phyloP scores from a whole-genome alignment of 164 flowering plant species.

The Magnolia changhungtana region DNA sequence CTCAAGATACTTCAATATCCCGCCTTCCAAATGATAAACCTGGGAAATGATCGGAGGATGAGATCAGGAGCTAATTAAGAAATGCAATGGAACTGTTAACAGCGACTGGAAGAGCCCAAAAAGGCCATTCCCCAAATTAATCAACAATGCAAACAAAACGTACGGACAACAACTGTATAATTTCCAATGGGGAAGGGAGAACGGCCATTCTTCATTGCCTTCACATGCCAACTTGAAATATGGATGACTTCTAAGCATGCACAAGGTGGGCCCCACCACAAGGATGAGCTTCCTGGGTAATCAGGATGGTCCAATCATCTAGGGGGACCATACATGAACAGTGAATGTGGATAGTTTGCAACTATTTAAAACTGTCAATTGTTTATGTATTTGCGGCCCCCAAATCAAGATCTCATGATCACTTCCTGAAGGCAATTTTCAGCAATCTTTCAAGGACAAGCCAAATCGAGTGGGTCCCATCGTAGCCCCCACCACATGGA shows the following conservation, averaged over 20 bases:
- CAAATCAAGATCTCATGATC: no score
- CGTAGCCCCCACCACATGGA: not conserved
- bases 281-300: not conserved
- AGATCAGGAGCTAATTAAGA: not conserved
- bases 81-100: no score
- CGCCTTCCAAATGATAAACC: constrained; percentile 97
- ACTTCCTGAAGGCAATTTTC: no score
- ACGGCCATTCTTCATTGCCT: not conserved
- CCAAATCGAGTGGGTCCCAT: no score
- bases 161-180: no score
- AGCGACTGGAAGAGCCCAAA: not conserved
- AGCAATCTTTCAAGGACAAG: no score
- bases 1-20: constrained; percentile 85
- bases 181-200: not conserved
- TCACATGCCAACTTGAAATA: not conserved
- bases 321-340: not conserved
- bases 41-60: constrained; percentile 17
- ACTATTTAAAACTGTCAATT: no score
- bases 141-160: not conserved
- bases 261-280: not conserved
- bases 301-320: not conserved
- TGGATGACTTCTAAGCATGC: not conserved
- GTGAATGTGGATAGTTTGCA: not conserved
- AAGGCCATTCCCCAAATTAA: not conserved
- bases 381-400: no score